Conservation (phyloP, 75 land plant species). For the Cryptomeria japonica region DNA sequence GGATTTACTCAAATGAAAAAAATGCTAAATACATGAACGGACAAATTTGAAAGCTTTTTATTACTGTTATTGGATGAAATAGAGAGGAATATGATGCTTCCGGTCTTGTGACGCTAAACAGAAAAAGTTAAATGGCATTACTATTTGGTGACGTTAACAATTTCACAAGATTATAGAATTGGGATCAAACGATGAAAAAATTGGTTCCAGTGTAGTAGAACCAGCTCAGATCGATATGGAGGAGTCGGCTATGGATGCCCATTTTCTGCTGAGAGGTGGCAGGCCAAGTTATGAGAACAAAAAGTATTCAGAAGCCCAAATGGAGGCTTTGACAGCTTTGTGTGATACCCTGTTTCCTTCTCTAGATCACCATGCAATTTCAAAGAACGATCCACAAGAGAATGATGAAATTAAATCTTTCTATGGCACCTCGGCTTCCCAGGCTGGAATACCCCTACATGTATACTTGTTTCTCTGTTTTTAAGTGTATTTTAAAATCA, state of each 20-base stretch:
- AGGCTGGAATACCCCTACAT: slow-evolving; percentile 28
- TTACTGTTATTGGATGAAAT: no score
- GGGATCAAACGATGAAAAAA: neutral
- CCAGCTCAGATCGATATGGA: neutral
- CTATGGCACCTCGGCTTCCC: slow-evolving; percentile 41
- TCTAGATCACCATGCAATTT: slow-evolving; percentile 3
- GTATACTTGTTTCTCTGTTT: slow-evolving; percentile 18
- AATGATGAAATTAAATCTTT: slow-evolving; percentile 7
- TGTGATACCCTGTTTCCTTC: slow-evolving; percentile 56
- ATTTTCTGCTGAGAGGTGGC: neutral
- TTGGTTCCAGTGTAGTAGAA: neutral
- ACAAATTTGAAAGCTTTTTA: no score
- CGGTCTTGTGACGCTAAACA: neutral
- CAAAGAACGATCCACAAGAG: neutral
- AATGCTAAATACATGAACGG: neutral
- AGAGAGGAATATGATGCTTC: neutral
- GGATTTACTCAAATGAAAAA: neutral
- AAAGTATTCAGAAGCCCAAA: slow-evolving; percentile 16
- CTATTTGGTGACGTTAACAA: no score
- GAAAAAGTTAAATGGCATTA: neutral
- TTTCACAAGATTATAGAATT: neutral
- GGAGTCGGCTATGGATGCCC: neutral
- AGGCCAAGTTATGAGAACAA: slow-evolving; percentile 3
- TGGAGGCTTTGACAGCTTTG: slow-evolving; percentile 43
- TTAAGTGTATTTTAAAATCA: neutral